phyloP scores from a whole-genome alignment of 2,329 filamentous ascomycete genomes.

The Balansia obtecta region DNA sequence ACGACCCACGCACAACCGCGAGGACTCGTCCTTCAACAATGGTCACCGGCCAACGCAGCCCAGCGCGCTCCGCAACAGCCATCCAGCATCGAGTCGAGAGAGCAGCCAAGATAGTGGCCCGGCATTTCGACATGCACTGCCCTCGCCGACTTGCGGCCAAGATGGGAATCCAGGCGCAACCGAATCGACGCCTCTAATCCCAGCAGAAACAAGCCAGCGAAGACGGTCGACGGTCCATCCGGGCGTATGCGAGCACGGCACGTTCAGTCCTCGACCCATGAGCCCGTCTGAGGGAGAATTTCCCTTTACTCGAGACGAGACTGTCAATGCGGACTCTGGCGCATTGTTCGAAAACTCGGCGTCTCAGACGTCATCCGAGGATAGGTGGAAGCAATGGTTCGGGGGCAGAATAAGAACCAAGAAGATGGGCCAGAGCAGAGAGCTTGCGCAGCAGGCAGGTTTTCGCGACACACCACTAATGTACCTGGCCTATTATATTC shows the following conservation, averaged over 20 bases:
- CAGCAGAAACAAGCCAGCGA: slow-evolving; percentile 3
- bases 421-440: slow-evolving; percentile 61
- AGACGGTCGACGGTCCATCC: slow-evolving; percentile 17
- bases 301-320: slow-evolving; percentile 17
- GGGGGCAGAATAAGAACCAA: slow-evolving; percentile 42
- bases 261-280: slow-evolving; percentile 57
- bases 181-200: slow-evolving; percentile 41
- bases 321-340: slow-evolving; percentile 18
- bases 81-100: slow-evolving; percentile 18
- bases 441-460: slow-evolving; percentile 59
- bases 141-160: slow-evolving; percentile 6
- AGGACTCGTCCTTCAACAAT: slow-evolving; percentile 15
- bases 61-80: slow-evolving; percentile 33
- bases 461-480: slow-evolving; percentile 62
- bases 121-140: slow-evolving; percentile 6
- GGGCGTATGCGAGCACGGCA: slow-evolving; percentile 56
- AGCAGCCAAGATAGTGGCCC: slow-evolving; percentile 9
- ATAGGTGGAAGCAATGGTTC: slow-evolving; percentile 37
- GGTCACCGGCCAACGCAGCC: slow-evolving; percentile 30
- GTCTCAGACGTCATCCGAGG: slow-evolving; percentile 24
- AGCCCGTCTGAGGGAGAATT: slow-evolving; percentile 29
- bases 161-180: slow-evolving; percentile 15
- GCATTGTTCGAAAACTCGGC: slow-evolving; percentile 27
- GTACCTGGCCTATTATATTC: slow-evolving; percentile 91
- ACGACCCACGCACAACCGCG: slow-evolving; percentile 17